Evolutionary conservation across 352 stramenopile genomes (phyloP), one percentile per base, ranked within the genome.

Genomic region (Phytophthora foliorum): DNA sequence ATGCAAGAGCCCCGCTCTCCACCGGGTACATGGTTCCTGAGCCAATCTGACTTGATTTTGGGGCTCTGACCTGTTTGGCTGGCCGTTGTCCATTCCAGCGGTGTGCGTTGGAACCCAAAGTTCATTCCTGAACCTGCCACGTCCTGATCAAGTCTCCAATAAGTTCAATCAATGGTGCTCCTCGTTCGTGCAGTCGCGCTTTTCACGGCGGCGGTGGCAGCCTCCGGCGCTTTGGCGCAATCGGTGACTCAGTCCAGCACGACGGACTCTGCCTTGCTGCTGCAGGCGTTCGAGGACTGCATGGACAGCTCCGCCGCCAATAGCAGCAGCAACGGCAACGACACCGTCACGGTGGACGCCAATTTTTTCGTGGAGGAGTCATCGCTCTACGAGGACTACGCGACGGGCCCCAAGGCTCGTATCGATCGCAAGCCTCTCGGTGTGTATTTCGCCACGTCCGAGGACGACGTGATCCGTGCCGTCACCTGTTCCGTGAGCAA

Each of bases 361-460:
- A 81, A 81, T 48, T 78, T 81, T 9, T 81, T 81, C 66, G 49
- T 78, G 24, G 62, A 69, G 36, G 52, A 71, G 36, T 81, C 74
- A 1, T 56, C 58, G 6, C 54, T 67, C 1, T 88, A 88, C 72
- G 66, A 53, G 2, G 74, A 88, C 57, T 85, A 81, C 54, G 80
- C 80, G 2, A 86, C 75, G 22, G 80, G 80, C 17, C 69, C 80
- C n/a, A 88, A 86, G 21, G 69, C 77, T 34, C 78, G 78, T 24
- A 84, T 84, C 53, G 60, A 73, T 25, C 74, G 77, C 27, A 78
- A 69, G 48, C 80, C 77, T 22, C 67, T 81, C 11, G 78, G 72
- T 17, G 77, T 88, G 0, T 86, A 83, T 48, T 84, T 88, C 44
- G 80, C 80, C 46, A 63, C 63, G 10, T 76, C 36, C 2, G 80